Evolutionary conservation across 768 basidiomycete genomes (phyloP), one percentile per base, ranked within the genome.

Genomic region (Hericium rajendrae): DNA sequence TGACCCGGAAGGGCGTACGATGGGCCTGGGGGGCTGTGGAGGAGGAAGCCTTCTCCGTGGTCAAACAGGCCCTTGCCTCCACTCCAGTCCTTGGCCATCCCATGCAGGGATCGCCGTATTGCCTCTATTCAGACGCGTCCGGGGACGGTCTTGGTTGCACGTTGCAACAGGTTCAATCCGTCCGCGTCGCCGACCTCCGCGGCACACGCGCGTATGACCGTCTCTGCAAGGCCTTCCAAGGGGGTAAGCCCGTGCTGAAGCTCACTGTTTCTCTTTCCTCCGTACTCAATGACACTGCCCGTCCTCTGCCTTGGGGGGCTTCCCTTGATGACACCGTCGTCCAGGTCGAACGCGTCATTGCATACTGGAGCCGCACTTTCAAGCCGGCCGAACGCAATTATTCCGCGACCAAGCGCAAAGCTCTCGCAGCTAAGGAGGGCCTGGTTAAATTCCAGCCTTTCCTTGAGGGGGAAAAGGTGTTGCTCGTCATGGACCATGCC

Each of bases 41-140:
- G 4, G 52, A 68, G 28, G 24, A 63, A 18, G 67, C 72, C 0
- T 75, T 70, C 56, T 54, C 65, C 20, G 51, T 63, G 16, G 57
- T 61, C n/a, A 74, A 74, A 48, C 49, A 62, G 22, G 67, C 65
- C 5, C 59, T 75, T 0, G 56, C 60, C 6, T 57, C 59, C 18
- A 69, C 74, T 0, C 74, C 73, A 2, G 64, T 76, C 1, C 39
- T 66, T 20, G 72, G 62, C 4, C 68, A 73, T 55, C 64, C 73
- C 0, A 66, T 65, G 0, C 57, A 57, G 6, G 68, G 70, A 0
- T 18, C 24, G 32, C 70, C 70, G 0, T 76, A 74, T 54, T 59
- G 69, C 10, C 54, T 76, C 0, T 75, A 75, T 46, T 67, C 72
- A 0, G 72, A 76, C 50, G 67, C 68, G 0, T 66, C 22, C 2